Conservation (phyloP, 2,329 filamentous ascomycete genomes). For the Chaetomium olivaceum region DNA sequence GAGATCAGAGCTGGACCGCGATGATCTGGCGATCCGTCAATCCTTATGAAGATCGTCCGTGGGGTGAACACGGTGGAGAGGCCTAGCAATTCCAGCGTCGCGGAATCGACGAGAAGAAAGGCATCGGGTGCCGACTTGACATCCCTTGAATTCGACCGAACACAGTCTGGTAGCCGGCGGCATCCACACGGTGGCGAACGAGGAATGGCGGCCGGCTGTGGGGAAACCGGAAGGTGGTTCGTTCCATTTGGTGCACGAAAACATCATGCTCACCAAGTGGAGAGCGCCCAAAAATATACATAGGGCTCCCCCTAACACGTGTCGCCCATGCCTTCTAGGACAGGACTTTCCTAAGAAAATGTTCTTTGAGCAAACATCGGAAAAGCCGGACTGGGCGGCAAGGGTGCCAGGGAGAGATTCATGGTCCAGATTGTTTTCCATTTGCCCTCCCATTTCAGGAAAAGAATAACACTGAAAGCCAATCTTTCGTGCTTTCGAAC, state of each 20-base stretch:
- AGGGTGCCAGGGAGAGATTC: background rate
- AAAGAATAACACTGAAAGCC: background rate
- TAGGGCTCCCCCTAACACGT: background rate
- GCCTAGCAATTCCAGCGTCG: background rate
- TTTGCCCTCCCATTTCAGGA: background rate
- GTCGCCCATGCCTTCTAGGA: constrained; percentile 4
- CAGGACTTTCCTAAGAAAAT: background rate
- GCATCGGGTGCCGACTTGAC: background rate
- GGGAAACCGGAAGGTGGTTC: too few relatives aligned
- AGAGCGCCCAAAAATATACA: constrained; percentile 2
- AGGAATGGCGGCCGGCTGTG: background rate
- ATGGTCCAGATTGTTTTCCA: background rate
- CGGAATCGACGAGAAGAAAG: background rate
- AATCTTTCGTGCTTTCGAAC: background rate
- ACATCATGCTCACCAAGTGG: background rate
- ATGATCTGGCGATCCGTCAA: constrained; percentile 1
- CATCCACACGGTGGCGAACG: background rate
- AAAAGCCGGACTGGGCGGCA: background rate
- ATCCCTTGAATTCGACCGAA: background rate
- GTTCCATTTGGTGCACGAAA: background rate
- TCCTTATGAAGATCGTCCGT: background rate
- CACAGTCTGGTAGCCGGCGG: background rate
- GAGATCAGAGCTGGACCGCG: background rate
- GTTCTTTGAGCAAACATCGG: background rate
- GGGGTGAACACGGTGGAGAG: background rate